Percentiles rank a stretch among this genome's conserved stretches.
Conservation (phyloP, 2,329 filamentous ascomycete species). For the Aspergillus uvarum region DNA sequence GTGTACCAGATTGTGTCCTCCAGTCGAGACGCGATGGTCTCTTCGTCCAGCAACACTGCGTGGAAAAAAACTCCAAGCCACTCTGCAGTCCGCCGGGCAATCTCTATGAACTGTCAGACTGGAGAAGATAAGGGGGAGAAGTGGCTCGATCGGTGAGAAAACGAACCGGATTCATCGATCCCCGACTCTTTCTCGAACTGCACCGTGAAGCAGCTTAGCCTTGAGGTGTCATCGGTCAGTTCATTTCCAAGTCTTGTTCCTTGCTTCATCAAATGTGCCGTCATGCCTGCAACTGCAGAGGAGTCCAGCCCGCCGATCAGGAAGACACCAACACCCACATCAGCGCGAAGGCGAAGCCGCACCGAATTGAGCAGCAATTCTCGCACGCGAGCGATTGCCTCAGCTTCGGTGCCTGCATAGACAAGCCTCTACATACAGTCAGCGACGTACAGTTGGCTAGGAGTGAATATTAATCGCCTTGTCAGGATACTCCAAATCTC, state of each 20-base stretch:
- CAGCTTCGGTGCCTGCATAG: conserved; percentile 49
- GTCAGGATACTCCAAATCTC: conserved; percentile 54
- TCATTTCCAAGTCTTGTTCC: conserved; percentile 50
- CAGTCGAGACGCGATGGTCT: conserved; percentile 43
- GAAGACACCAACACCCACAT: conserved; percentile 59
- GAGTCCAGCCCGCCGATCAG: conserved; percentile 60
- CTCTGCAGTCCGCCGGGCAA: conserved; percentile 50
- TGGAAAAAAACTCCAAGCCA: conserved; percentile 49
- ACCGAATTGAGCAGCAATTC: conserved; percentile 53
- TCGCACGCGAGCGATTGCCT: conserved; percentile 53
- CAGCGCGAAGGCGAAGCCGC: conserved; percentile 54
- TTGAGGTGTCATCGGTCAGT: conserved; percentile 32
- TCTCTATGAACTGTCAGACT: conserved; percentile 25
- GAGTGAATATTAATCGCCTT: conserved; percentile 44
- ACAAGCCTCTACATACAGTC: conserved; percentile 22
- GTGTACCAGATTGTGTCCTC: conserved; percentile 48
- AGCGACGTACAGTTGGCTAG: not conserved
- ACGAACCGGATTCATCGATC: conserved; percentile 50
- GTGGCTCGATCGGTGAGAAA: not conserved
- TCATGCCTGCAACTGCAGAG: conserved; percentile 58
- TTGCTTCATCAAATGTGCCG: conserved; percentile 51
- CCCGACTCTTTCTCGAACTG: conserved; percentile 52
- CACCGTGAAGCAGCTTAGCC: conserved; percentile 53
- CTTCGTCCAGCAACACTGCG: conserved; percentile 47
- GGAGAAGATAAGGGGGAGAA: not conserved